These are phyloP conservation scores for Leccinum truebloodii DNA, from an alignment of 768 basidiomycete genomes.

Conservation along the genomic window DNA sequence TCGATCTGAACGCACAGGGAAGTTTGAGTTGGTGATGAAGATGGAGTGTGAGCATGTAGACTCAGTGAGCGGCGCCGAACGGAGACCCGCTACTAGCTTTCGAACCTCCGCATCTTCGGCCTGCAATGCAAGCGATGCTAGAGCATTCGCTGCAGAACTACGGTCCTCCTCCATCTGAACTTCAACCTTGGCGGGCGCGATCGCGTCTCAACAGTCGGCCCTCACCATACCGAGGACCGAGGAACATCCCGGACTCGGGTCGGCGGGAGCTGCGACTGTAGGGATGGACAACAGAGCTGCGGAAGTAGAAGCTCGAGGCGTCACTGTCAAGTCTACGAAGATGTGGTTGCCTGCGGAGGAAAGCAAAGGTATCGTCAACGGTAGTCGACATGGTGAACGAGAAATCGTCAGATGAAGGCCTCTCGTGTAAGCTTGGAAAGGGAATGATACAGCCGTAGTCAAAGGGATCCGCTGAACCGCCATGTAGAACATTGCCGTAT, in stretches of 20 bases:
- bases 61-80: too few species aligned
- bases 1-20: too few species aligned
- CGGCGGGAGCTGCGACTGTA: conserved; percentile 54
- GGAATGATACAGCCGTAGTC: conserved; percentile 52
- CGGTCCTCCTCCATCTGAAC: conserved; percentile 69
- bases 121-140: conserved; percentile 28
- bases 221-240: conserved; percentile 75
- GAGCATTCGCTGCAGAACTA: conserved; percentile 73
- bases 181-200: conserved; percentile 59
- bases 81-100: too few species aligned
- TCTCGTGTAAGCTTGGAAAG: conserved; percentile 49
- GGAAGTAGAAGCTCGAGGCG: conserved; percentile 76
- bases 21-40: too few species aligned
- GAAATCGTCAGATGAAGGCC: conserved; percentile 61
- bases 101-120: too few species aligned
- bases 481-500: conserved; percentile 60
- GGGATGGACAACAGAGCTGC: conserved; percentile 29
- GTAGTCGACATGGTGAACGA: conserved; percentile 52
- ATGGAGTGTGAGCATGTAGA: too few species aligned
- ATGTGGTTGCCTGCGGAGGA: conserved; percentile 41
- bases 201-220: conserved; percentile 56
- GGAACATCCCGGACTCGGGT: conserved; percentile 62
- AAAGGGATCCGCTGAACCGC: conserved; percentile 70
- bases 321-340: conserved; percentile 70
- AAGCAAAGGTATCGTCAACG: conserved; percentile 77